A percentile compares a stretch with the other conserved stretches of the same genome.
phyloP scores from a whole-genome alignment of 306 rosid genomes.

The Arachis hypogaea region DNA sequence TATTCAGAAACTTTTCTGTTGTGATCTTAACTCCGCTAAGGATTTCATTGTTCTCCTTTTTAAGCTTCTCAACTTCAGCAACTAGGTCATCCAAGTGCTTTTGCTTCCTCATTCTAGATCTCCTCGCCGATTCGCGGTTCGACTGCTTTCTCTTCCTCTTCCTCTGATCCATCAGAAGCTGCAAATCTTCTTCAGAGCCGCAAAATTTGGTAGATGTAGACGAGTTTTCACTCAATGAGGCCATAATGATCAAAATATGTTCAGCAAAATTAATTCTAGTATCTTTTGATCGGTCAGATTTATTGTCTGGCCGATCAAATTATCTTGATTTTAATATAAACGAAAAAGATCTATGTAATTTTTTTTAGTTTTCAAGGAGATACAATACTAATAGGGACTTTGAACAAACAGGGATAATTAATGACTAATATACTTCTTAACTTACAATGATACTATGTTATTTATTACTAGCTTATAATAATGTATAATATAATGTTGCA shows the following conservation, averaged over 20 bases:
- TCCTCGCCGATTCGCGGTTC: conserved; percentile 83
- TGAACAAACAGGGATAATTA: conserved; percentile 4
- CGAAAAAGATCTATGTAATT: too few species aligned
- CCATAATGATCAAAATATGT: conserved; percentile 49
- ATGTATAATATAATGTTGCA: conserved; percentile 14
- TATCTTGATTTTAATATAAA: too few species aligned
- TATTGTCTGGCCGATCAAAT: too few species aligned
- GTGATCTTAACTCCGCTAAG: conserved; percentile 49
- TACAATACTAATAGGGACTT: background rate
- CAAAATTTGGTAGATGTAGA: conserved; percentile 46
- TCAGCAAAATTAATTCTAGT: conserved; percentile 7
- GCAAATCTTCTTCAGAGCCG: conserved; percentile 69
- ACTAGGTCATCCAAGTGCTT: conserved; percentile 69
- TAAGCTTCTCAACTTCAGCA: conserved; percentile 45
- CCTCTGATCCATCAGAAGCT: conserved; percentile 60
- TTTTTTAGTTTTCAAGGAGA: too few species aligned
- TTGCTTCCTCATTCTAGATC: conserved; percentile 81
- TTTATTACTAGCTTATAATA: background rate
- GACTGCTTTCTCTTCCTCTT: conserved; percentile 82
- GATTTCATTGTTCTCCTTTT: conserved; percentile 56
- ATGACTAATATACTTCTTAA: too few species aligned
- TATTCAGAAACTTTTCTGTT: conserved; percentile 45
- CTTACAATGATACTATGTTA: too few species aligned
- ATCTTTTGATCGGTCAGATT: too few species aligned
- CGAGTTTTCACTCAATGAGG: conserved; percentile 74